phyloP scores from a whole-genome alignment of 2,329 filamentous ascomycete genomes.

The Teratosphaeria zuluensis region DNA sequence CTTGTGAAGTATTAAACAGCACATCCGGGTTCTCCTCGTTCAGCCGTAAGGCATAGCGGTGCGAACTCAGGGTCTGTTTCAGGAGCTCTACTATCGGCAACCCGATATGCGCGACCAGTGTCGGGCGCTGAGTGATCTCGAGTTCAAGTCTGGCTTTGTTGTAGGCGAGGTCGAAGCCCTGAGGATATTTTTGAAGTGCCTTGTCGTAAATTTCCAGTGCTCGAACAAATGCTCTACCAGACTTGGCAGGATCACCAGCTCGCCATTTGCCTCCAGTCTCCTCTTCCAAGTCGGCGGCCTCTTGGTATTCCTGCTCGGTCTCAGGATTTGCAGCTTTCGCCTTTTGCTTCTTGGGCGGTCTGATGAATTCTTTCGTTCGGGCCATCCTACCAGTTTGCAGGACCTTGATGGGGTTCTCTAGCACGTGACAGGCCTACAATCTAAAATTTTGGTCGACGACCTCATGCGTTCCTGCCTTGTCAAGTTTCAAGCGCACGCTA shows the following conservation, averaged over 20 bases:
- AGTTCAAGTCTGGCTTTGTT: slow-evolving; percentile 66
- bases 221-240: slow-evolving; percentile 50
- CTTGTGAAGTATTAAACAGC: slow-evolving; percentile 63
- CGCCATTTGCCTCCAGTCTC: slow-evolving; percentile 67
- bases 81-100: slow-evolving; percentile 46
- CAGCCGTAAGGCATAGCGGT: slow-evolving; percentile 51
- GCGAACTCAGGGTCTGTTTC: slow-evolving; percentile 52
- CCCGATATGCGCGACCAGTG: slow-evolving; percentile 50
- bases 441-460: background rate
- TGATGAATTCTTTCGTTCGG: slow-evolving; percentile 22
- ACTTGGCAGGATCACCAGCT: slow-evolving; percentile 59
- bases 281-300: slow-evolving; percentile 58
- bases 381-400: slow-evolving; percentile 11
- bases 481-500: background rate
- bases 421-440: background rate
- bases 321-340: slow-evolving; percentile 34
- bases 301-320: slow-evolving; percentile 59
- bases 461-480: background rate
- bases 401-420: background rate
- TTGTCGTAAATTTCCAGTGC: slow-evolving; percentile 58
- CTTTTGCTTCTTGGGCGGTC: slow-evolving; percentile 30
- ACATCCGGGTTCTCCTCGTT: slow-evolving; percentile 56
- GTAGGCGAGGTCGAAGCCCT: slow-evolving; percentile 61
- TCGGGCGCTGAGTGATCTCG: slow-evolving; percentile 58
- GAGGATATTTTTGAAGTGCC: slow-evolving; percentile 51